These are phyloP conservation scores for Candida albicans DNA, from an alignment of 1,139 yeast genomes.

Conservation along the genomic window DNA sequence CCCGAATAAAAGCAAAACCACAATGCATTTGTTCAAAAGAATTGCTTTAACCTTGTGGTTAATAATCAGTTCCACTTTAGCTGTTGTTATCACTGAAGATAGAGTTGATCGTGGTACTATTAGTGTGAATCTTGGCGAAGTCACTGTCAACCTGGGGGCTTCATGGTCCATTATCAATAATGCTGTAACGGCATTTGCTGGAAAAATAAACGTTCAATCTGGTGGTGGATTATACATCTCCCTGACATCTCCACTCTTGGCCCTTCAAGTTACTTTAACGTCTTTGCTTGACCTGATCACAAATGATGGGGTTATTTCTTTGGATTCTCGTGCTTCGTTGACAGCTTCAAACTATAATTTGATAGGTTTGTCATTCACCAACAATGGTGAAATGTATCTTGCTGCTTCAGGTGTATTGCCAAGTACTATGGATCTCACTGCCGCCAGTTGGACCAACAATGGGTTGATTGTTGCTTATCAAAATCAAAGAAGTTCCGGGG, in stretches of 20 bases:
- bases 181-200: constrained; percentile 21
- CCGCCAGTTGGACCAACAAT: constrained; percentile 23
- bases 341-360: constrained; percentile 21
- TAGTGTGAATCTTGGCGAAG: constrained; percentile 22
- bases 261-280: background rate
- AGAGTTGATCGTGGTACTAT: constrained; percentile 16
- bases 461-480: constrained; percentile 25
- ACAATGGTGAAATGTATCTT: constrained; percentile 27
- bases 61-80: background rate
- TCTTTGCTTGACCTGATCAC: constrained; percentile 11
- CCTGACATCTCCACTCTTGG: background rate
- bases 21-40: background rate
- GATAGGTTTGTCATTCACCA: constrained; percentile 19
- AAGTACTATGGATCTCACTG: constrained; percentile 16
- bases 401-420: constrained; percentile 23
- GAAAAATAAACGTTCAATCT: constrained; percentile 19
- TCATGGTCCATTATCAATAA: constrained; percentile 33
- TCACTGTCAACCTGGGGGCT: constrained; percentile 24
- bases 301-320: constrained; percentile 14
- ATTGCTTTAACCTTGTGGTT: background rate
- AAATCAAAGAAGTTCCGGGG: constrained; percentile 16
- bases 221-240: constrained; percentile 25
- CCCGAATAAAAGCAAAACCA: no score
- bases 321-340: constrained; percentile 15
- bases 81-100: background rate